Evolutionary conservation across 805 yeast genomes (phyloP), one percentile per base, ranked within the genome.

Genomic region (Ogataea ganodermae): DNA sequence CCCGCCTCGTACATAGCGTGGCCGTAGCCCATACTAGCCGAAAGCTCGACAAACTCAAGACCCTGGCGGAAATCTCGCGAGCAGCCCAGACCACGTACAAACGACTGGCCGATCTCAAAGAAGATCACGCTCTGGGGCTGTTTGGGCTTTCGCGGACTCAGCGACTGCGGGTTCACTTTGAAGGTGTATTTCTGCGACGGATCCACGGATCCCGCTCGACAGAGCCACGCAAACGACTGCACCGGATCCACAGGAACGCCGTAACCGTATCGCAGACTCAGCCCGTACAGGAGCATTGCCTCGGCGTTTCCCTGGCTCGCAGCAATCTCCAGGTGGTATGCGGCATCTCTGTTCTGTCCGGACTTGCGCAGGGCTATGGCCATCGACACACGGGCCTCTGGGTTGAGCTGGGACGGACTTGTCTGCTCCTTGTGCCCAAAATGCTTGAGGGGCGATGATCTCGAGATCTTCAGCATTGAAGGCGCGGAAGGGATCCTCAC

Each of bases 1-100:
- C 92, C 95, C 32, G 88, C 79, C 49, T 81, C 80, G 21, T 80
- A 70, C 82, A 85, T 79, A 0, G 90, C 83, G 49, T 83, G 86
- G 1, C 77, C 71, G 55, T 81, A 80, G 2, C 92, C 94, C 61
- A 83, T 64, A 7, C 82, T 70, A 0, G 83, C 92, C 1, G 89
- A 81, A 57, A 78, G 74, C 49, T 84, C 85, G 40, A 84, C 67
- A 53, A 79, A 78, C 50, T 72, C 72, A 23, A 86, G 67, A 0
- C 87, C 92, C 54, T 71, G 72, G 6, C 54, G 49, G 56, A 83
- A 87, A 55, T 84, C 81, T 49, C 74, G 73, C 14, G 60, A 62
- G 6, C 62, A 62, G 1, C 89, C 90, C 73, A 78, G 73, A 6
- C 85, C 88, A 56, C 77, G 73, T 43, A 76, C 58, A 48, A 76